Evolutionary conservation across 352 stramenopile genomes (phyloP).

Genomic region (Phytophthora litchii): DNA sequence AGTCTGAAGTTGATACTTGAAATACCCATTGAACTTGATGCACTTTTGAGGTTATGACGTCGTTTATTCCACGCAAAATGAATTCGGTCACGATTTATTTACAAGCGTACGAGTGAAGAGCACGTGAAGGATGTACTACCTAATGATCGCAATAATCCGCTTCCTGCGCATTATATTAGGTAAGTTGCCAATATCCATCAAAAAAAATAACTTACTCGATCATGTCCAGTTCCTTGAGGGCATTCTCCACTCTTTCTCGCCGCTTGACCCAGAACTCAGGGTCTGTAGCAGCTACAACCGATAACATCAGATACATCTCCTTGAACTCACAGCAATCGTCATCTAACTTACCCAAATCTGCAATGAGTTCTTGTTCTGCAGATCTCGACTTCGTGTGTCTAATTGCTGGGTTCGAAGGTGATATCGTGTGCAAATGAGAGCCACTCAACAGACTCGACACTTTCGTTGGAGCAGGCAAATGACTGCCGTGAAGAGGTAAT

Average conservation of each 20-base stretch:
- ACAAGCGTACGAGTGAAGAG: too few relatives aligned
- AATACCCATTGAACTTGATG: too few relatives aligned
- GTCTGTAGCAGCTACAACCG: slow-evolving; percentile 24
- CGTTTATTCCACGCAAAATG: too few relatives aligned
- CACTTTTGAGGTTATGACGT: too few relatives aligned
- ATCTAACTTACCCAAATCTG: slow-evolving; percentile 19
- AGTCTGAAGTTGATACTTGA: too few relatives aligned
- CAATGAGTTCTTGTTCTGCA: slow-evolving; percentile 8
- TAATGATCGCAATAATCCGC: slow-evolving; percentile 19
- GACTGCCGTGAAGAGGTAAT: slow-evolving; percentile 19
- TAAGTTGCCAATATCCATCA: background rate
- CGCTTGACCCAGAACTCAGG: slow-evolving; percentile 50
- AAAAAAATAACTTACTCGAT: slow-evolving; percentile 38
- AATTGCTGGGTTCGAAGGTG: slow-evolving; percentile 10
- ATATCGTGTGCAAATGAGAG: slow-evolving; percentile 14
- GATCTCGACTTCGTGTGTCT: slow-evolving; percentile 10
- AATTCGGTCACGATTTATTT: too few relatives aligned
- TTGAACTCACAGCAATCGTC: background rate
- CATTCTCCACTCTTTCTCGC: slow-evolving; percentile 32
- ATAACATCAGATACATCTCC: slow-evolving; percentile 1
- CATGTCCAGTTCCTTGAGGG: slow-evolving; percentile 41
- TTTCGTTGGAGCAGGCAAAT: slow-evolving; percentile 30
- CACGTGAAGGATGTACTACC: slow-evolving; percentile 12
- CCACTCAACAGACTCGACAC: slow-evolving; percentile 18
- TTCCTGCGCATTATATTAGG: slow-evolving; percentile 19